Evolutionary conservation across 805 yeast species (phyloP).

Genomic region (Candida railenensis): DNA sequence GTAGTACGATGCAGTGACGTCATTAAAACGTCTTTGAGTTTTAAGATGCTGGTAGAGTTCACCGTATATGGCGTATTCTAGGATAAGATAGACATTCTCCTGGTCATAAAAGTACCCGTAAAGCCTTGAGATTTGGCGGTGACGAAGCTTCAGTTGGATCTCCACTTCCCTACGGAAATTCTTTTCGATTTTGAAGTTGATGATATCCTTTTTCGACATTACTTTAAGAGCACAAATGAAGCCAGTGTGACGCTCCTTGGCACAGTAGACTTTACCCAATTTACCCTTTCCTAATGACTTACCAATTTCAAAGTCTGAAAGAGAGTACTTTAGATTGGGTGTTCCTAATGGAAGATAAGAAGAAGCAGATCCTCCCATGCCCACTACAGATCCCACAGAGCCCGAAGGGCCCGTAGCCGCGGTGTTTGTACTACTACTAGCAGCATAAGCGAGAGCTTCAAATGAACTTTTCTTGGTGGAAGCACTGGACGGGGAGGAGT

Average conservation of each 20-base stretch:
- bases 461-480: neutral
- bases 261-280: slow-evolving; percentile 91
- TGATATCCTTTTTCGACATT: slow-evolving; percentile 80
- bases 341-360: slow-evolving; percentile 1
- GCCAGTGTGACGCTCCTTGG: slow-evolving; percentile 69
- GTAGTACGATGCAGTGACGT: slow-evolving; percentile 72
- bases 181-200: slow-evolving; percentile 71
- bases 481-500: neutral
- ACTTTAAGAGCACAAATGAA: slow-evolving; percentile 87
- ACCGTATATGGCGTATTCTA: slow-evolving; percentile 85
- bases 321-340: slow-evolving; percentile 14
- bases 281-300: slow-evolving; percentile 88
- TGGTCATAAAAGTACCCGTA: slow-evolving; percentile 85
- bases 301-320: slow-evolving; percentile 82
- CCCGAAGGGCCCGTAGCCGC: neutral
- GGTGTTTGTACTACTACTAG: neutral
- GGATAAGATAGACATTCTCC: slow-evolving; percentile 73
- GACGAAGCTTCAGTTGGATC: slow-evolving; percentile 77
- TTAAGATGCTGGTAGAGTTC: slow-evolving; percentile 78
- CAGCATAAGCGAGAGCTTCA: neutral
- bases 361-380: neutral
- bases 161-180: slow-evolving; percentile 91
- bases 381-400: neutral
- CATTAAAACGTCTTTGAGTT: slow-evolving; percentile 66
- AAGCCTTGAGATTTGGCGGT: slow-evolving; percentile 75